Base-by-base conservation (phyloP, 495 filamentous ascomycete genomes). In the Cenococcum geophilum region DNA sequence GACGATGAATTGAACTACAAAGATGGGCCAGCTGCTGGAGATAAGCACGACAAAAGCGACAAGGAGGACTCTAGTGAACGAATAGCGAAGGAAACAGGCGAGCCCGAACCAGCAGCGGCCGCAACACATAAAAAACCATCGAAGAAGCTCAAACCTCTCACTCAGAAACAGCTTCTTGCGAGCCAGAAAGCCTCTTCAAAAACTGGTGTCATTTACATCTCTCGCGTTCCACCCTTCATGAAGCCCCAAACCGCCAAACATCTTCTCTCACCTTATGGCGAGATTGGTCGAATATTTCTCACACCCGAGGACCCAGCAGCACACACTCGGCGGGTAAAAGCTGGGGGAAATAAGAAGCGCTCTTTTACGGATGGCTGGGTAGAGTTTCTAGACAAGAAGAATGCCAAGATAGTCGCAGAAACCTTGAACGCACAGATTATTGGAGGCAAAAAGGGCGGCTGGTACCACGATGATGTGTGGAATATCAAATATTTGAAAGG, bases 391-490 rank as follows among this genome's bases (percentile, higher is more conserved):
- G 77, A 79, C 32, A 85, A 88, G 70, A 85, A 83, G 66, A 86
- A 89, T 42, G 95, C 93, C 3, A 95, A 95, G 70, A 73, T 85
- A 10, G 88, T 82, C 5, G 91, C 87, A n/a, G 91, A 95, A 68
- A 81, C 88, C 1, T 73, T 97, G 36, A 97, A 97, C 73, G 86
- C 88, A 27, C 78, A 80, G 27, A 91, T 80, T 23, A 84, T 97
- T 48, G 91, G 91, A 25, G 93, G 91, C 16, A 87, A 87, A 69
- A 97, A 96, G 76, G 86, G 91, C 4, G 81, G 84, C 12, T 95
- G 85, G 74, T 98, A 97, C 73, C 83, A 88, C 58, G 93, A 98
- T 73, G 95, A 97, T 71, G 81, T 98, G 51, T 95, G 89, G 88
- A 93, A 86, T 69, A 78, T 88, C 63, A 85, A 82, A 59, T 98